These are phyloP conservation scores for Phanerochaete carnosa DNA, from an alignment of 768 basidiomycete genomes.

Conservation along the genomic window DNA sequence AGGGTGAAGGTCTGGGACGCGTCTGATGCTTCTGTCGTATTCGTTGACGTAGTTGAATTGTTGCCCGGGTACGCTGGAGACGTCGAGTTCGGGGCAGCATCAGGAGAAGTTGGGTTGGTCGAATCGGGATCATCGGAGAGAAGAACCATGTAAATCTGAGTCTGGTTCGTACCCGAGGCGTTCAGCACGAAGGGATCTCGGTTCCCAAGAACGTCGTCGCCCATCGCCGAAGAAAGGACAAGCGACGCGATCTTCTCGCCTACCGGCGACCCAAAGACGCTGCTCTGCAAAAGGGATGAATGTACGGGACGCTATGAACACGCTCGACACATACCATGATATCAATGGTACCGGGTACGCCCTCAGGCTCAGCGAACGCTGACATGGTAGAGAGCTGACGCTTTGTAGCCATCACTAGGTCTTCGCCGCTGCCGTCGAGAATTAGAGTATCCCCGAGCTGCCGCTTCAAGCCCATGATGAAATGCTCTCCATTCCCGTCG, in stretches of 20 bases:
- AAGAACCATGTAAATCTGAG: constrained; percentile 26
- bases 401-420: constrained; percentile 12
- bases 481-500: constrained; percentile 13
- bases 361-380: constrained; percentile 4
- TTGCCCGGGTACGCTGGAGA: not conserved
- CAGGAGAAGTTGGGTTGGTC: constrained; percentile 16
- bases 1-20: not conserved
- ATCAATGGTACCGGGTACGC: constrained; percentile 42
- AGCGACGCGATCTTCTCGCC: constrained; percentile 39
- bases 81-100: not conserved
- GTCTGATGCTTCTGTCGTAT: not conserved
- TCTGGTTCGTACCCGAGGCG: constrained; percentile 26
- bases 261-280: constrained; percentile 28
- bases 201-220: constrained; percentile 4
- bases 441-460: constrained; percentile 4
- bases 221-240: constrained; percentile 27
- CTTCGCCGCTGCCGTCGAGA: constrained; percentile 17
- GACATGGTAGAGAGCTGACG: constrained; percentile 2
- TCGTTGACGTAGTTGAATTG: not conserved
- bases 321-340: constrained; percentile 40
- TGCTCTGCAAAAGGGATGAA: constrained; percentile 26
- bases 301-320: not conserved
- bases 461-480: constrained; percentile 8
- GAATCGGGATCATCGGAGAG: not conserved
- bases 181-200: constrained; percentile 26